A percentile compares a stretch with the other conserved stretches of the same genome.
These are phyloP conservation scores for Colletotrichum eleusines DNA, from an alignment of 2,329 filamentous ascomycete species.

Conservation along the genomic window DNA sequence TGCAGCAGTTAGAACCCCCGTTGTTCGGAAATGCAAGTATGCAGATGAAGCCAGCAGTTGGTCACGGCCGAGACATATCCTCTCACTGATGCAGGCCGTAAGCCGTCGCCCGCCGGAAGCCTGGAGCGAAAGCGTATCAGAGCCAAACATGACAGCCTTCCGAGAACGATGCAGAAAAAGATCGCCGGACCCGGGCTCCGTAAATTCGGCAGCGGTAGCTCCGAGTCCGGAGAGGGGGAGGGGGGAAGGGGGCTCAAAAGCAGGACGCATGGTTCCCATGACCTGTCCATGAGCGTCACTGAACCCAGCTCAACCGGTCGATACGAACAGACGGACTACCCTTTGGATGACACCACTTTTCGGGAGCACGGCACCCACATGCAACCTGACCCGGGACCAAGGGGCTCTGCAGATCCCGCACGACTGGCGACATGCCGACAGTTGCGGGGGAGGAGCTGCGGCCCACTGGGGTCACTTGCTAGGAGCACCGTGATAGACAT, in stretches of 20 bases:
- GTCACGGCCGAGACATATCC: neutral
- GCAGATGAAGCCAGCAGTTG: neutral
- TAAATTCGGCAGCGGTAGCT: slow-evolving; percentile 11
- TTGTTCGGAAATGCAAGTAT: neutral
- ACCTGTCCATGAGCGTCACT: neutral
- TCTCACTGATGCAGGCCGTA: neutral
- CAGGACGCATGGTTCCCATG: slow-evolving; percentile 15
- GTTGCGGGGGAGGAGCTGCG: neutral
- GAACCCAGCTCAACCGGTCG: neutral
- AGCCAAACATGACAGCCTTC: neutral
- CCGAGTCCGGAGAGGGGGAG: slow-evolving; percentile 3
- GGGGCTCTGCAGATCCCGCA: neutral
- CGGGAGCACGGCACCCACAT: neutral
- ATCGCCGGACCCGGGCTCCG: slow-evolving; percentile 15
- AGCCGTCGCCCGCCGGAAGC: neutral
- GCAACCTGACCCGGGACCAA: neutral
- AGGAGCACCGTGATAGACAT: neutral
- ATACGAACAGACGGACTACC: neutral
- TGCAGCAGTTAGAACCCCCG: neutral
- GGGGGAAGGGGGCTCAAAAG: neutral
- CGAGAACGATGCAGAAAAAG: neutral
- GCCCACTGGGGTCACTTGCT: too few relatives aligned
- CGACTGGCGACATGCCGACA: neutral
- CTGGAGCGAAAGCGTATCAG: neutral
- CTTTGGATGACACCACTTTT: neutral